Evolutionary conservation across 306 rosid species (phyloP), one percentile per base, ranked within the genome.

Genomic region (Sicyos edulis): DNA sequence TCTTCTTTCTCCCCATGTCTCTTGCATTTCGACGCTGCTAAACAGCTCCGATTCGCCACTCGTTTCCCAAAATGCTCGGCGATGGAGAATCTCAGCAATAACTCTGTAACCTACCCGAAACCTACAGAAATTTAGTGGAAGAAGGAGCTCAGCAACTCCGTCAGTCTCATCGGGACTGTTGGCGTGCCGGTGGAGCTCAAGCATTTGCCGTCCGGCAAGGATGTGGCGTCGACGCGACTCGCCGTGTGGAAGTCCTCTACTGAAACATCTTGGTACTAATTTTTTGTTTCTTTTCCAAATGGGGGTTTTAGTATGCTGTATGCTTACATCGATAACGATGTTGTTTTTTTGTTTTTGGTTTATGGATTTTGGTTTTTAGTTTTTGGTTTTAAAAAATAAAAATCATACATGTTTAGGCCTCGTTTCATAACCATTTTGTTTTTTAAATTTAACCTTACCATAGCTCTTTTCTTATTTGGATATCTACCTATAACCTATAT

Each of bases 51-150:
- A 62, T 67, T 71, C 54, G 51, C 57, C 2, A 67, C 70, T 11
- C 79, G 60, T 10, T 61, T 75, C 10, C 78, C 84, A 60, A 86
- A 83, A 76, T 86, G 87, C 82, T 82, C 83, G 6, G 77, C 81
- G 2, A 68, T 68, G 66, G 84, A 85, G 50, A 65, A 63, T 73
- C 59, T 15, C 65, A 47, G 42, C 66, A 57, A 42, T 62, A 81
- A 78, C 24, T 56, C 82, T 10, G 79, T 52, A 55, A 22, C 81
- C 3, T 91, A 78, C 79, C 87, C 92, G 53, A 86, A 79, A 70
- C 99, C 96, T 12, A 3, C 86, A 2, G 97, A 87, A 83, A 81
- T 93, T 70, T 89, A 70, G n/a, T 93, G 99, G 99, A 85, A 79
- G 75, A 93, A 91, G 81, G 99, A 93, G 71, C 88, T 88, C 8